Conservation (phyloP, 306 rosid genomes). For the Ceratonia siliqua region DNA sequence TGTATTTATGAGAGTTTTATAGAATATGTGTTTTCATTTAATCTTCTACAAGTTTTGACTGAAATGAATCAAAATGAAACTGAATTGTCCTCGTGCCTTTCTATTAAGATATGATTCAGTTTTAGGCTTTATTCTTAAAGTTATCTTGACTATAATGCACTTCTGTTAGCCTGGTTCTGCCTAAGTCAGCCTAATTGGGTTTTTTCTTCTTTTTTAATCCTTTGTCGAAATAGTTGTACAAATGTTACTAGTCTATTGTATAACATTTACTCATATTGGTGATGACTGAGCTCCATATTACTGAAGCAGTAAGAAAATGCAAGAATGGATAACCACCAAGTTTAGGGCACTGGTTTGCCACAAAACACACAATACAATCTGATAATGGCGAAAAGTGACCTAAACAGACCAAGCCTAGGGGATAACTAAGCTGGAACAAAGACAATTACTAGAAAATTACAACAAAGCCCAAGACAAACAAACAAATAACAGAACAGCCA, state of each 20-base stretch:
- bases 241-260: neutral
- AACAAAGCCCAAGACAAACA: no score
- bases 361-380: no score
- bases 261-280: constrained; percentile 3
- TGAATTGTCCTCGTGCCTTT: neutral
- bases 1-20: no score
- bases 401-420: no score
- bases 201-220: neutral
- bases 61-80: neutral
- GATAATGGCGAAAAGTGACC: no score
- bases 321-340: no score
- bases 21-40: constrained; percentile 1
- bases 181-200: neutral
- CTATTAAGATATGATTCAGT: neutral
- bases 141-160: neutral
- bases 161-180: neutral
- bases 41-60: neutral
- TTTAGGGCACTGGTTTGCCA: no score
- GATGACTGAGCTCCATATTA: constrained; percentile 12
- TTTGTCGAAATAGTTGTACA: constrained; percentile 5
- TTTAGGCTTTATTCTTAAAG: constrained; percentile 9
- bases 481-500: no score
- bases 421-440: no score
- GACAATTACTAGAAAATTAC: no score
- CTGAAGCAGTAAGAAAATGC: no score